Evolutionary conservation across 805 yeast genomes (phyloP), one percentile per base, ranked within the genome.

Genomic region (Naumovozyma baii): DNA sequence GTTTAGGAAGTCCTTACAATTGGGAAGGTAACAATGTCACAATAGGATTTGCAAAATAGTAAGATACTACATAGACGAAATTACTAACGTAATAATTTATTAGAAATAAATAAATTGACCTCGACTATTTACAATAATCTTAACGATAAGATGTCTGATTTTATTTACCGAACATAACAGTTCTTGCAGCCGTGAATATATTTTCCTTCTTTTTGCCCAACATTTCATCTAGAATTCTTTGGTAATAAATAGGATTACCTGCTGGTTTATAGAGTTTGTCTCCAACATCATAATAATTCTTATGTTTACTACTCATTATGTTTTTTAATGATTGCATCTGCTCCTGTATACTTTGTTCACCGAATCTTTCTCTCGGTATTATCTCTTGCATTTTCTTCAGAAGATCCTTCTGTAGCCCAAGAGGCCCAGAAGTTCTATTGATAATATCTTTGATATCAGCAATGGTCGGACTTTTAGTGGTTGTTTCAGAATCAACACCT

Each of bases 171-270:
- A 82, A 76, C 30, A 83, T 55, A 22, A 86, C 84, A 15, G 88
- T 82, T 60, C 78, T 76, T 57, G 83, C 52, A 16, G 92, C 94
- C 31, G 76, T 64, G 39, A 73, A 57, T 38, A 80, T 59, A 13
- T 74, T 71, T 61, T 83, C 94, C 58, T 74, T 79, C 52, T 73
- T 71, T 51, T 79, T 78, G 18, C 90, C 88, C 43, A 71, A 68
- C 32, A 87, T 72, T 57, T 85, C 94, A 19, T 71, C 68, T 61
- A 80, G 48, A 39, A 87, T 68, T 52, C 92, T 71, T 31, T 69
- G 73, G 54, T 87, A 87, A 55, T 87, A 87, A 35, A 70, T 60
- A 2, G 94, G 86, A 60, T 85, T 83, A 2, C 95, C 95, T 52
- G 80, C 78, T n/a, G 96, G 96, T 48, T 61, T 68, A 51, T 75